Base-by-base conservation (phyloP, 352 stramenopile genomes). In the Halophytophthora batemanensis region DNA sequence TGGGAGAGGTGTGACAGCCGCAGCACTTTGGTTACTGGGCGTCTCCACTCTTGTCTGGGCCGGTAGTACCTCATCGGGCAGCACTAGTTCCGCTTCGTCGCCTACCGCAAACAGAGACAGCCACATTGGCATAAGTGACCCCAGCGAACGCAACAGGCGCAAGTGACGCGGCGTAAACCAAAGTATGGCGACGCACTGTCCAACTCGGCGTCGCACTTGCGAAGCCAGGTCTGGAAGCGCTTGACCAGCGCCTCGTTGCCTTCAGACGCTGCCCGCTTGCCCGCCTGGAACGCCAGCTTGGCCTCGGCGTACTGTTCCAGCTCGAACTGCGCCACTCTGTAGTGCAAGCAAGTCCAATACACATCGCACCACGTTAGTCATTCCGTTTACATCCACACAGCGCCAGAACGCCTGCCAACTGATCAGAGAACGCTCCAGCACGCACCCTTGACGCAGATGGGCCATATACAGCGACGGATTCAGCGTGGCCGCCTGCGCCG, bases 151-250 rank as follows among this genome's bases (percentile, higher is more conserved):
- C 15, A 35, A 31, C 18, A 47, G 12, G 1, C 21, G 19, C 13
- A 13, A n/a, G 34, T 10, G 47, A 11, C 45, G 19, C 14, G 13
- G 35, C 19, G 34, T 25, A 2, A 36, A 7, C 12, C 6, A 29
- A 38, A 11, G 1, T 49, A 6, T 15, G 45, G 34, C 10, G 11
- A 50, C 79, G 56, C 42, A 90, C 80, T 74, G 55, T 90, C 71
- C 19, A 90, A 13, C 43, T 96, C 86, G 0, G 83, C 81, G 36
- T 96, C 76, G 46, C 87, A 96, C 50, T 95, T 96, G 57, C 87
- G 78, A 48, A 95, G 77, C 83, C 86, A 96, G 22, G 74, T 93
- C 60, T 83, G 79, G 53, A 93, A 88, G 12, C 68, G 74, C 48
- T 80, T 82, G 12, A 50, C 40, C 12, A 88, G 47, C 19, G 46